Conservation (phyloP, 1,139 yeast species). For the Scheffersomyces quercinus region DNA sequence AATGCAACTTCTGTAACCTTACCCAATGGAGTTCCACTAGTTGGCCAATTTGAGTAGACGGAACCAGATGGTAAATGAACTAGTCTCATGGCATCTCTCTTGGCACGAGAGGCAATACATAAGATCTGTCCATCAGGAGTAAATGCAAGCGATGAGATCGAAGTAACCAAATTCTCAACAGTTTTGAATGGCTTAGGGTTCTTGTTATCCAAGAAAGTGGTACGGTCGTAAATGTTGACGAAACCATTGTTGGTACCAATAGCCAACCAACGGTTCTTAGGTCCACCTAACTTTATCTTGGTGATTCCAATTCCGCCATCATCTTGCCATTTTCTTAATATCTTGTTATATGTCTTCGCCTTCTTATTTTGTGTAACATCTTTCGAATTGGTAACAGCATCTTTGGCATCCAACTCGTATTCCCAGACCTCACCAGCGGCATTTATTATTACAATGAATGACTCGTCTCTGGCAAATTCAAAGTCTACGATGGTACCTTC, state of each 20-base stretch:
- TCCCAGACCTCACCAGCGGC: slow-evolving; percentile 92
- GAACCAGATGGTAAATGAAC: slow-evolving; percentile 88
- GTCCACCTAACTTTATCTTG: slow-evolving; percentile 76
- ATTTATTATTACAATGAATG: slow-evolving; percentile 61
- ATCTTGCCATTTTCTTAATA: slow-evolving; percentile 77
- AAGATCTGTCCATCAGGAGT: slow-evolving; percentile 88
- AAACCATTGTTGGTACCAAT: slow-evolving; percentile 88
- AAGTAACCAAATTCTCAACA: slow-evolving; percentile 78
- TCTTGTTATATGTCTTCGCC: slow-evolving; percentile 31
- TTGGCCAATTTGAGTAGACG: slow-evolving; percentile 95
- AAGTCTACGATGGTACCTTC: slow-evolving; percentile 85
- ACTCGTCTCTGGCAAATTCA: slow-evolving; percentile 63
- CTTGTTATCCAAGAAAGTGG: slow-evolving; percentile 17
- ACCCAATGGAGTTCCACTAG: slow-evolving; percentile 94
- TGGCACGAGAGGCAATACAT: slow-evolving; percentile 81
- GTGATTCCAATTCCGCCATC: slow-evolving; percentile 87
- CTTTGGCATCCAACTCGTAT: slow-evolving; percentile 50
- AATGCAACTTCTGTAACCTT: slow-evolving; percentile 82
- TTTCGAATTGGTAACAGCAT: slow-evolving; percentile 1
- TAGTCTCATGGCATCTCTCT: slow-evolving; percentile 81
- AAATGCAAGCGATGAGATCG: slow-evolving; percentile 73
- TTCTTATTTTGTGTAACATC: slow-evolving; percentile 10
- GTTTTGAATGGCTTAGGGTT: slow-evolving; percentile 53
- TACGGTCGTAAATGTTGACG: slow-evolving; percentile 81
- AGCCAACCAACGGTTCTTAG: slow-evolving; percentile 78